These are phyloP conservation scores for Xanthoceras sorbifolium DNA, from an alignment of 345 rosid genomes.

Conservation along the genomic window DNA sequence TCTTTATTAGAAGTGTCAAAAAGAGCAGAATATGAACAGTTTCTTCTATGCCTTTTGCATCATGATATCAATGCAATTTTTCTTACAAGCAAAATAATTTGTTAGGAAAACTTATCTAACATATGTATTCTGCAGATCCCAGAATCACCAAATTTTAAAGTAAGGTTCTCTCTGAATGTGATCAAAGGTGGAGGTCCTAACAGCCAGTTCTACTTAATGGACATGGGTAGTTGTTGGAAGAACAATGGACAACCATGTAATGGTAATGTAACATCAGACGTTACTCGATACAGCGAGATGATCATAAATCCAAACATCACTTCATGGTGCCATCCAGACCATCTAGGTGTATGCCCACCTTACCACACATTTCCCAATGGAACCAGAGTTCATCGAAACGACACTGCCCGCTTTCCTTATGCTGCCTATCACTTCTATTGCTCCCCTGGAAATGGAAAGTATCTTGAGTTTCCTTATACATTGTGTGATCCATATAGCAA, in stretches of 20 bases:
- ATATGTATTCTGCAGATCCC: constrained; percentile 25
- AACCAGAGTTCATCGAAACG: constrained; percentile 35
- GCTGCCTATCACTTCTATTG: constrained; percentile 50
- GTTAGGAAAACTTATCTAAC: neutral
- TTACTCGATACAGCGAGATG: constrained; percentile 49
- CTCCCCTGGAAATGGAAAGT: constrained; percentile 49
- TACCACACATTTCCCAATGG: constrained; percentile 40
- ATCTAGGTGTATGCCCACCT: constrained; percentile 44
- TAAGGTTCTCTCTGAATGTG: constrained; percentile 42
- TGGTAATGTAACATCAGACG: constrained; percentile 51
- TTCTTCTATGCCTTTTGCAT: neutral
- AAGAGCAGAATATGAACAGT: neutral
- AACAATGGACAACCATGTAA: constrained; percentile 53
- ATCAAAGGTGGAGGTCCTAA: constrained; percentile 54
- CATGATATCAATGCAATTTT: neutral
- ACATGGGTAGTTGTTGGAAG: constrained; percentile 68
- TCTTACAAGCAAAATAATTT: neutral
- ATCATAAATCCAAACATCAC: constrained; percentile 41
- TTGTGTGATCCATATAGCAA: constrained; percentile 54
- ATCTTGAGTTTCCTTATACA: constrained; percentile 35
- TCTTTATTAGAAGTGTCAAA: neutral
- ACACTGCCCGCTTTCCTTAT: constrained; percentile 35
- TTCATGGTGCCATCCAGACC: constrained; percentile 36
- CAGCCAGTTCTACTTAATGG: constrained; percentile 49
- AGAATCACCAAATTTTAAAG: constrained; percentile 55